Conservation (phyloP, 768 basidiomycete genomes). For the Mycena vitilis region DNA sequence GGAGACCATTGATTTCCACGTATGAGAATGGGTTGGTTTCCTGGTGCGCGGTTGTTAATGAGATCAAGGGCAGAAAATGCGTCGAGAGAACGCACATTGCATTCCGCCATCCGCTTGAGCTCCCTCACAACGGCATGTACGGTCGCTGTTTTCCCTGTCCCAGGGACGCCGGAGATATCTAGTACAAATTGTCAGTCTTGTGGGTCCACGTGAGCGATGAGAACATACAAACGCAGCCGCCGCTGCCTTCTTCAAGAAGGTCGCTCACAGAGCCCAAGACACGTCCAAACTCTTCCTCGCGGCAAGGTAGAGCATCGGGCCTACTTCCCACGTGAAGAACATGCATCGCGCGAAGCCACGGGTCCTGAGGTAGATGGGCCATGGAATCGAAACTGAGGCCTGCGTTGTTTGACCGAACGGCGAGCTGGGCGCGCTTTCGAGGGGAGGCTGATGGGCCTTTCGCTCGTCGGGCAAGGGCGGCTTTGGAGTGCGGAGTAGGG, state of each 20-base stretch:
- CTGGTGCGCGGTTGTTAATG: constrained; percentile 52
- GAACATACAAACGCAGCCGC: constrained; percentile 92
- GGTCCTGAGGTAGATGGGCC: constrained; percentile 73
- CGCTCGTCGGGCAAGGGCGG: constrained; percentile 63
- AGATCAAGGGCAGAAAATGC: not conserved
- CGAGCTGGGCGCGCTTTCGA: constrained; percentile 39
- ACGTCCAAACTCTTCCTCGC: constrained; percentile 85
- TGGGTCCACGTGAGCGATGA: not conserved
- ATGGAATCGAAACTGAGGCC: constrained; percentile 45
- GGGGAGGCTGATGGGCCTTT: constrained; percentile 39
- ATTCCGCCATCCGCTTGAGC: constrained; percentile 88
- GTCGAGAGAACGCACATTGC: constrained; percentile 63
- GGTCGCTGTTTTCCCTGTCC: constrained; percentile 98
- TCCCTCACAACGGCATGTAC: constrained; percentile 94
- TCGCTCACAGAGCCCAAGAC: constrained; percentile 85
- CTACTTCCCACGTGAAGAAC: constrained; percentile 93
- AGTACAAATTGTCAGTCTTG: not conserved
- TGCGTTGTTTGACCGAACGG: constrained; percentile 23
- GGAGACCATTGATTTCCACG: constrained; percentile 97
- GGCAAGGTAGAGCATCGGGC: constrained; percentile 89
- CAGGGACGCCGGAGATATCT: constrained; percentile 99
- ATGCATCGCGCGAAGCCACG: constrained; percentile 91
- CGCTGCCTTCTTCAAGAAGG: constrained; percentile 90
- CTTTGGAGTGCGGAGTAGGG: constrained; percentile 84
- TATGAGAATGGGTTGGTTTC: constrained; percentile 96